phyloP scores from a whole-genome alignment of 208 protist species.

The Sergeia podlipaevii region DNA sequence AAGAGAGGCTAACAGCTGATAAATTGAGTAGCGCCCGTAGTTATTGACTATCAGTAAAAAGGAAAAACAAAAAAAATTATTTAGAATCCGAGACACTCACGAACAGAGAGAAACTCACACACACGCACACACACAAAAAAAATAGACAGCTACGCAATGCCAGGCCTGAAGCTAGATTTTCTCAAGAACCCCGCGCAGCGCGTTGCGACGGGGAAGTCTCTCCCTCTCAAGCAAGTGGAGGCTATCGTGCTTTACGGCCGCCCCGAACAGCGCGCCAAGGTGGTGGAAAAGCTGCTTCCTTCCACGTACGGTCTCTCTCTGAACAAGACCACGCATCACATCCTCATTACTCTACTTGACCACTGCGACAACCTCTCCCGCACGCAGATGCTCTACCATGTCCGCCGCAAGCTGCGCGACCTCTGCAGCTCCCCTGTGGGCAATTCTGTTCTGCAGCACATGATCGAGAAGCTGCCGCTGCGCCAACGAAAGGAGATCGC shows the following conservation, averaged over 20 bases:
- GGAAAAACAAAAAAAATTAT: too few relatives aligned
- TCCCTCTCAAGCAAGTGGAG: constrained; percentile 87
- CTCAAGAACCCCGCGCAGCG: constrained; percentile 86
- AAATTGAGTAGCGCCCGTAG: too few relatives aligned
- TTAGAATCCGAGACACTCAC: too few relatives aligned
- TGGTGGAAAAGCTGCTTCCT: constrained; percentile 74
- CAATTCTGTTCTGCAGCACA: constrained; percentile 75
- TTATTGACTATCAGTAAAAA: too few relatives aligned
- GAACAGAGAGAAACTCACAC: too few relatives aligned
- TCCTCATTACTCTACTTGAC: constrained; percentile 69
- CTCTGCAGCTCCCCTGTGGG: constrained; percentile 64
- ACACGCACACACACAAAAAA: neutral
- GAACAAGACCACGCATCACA: constrained; percentile 73
- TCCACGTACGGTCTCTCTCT: constrained; percentile 67
- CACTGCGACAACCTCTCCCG: constrained; percentile 74
- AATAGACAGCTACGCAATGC: constrained; percentile 14
- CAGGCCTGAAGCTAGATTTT: constrained; percentile 84
- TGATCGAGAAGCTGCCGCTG: constrained; percentile 70
- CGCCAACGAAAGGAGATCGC: constrained; percentile 81
- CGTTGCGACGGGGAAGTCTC: constrained; percentile 64
- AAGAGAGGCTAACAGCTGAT: too few relatives aligned
- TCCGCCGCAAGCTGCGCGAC: constrained; percentile 77
- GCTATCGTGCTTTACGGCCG: constrained; percentile 82
- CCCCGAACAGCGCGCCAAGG: constrained; percentile 76
- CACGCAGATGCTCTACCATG: constrained; percentile 76